phyloP scores from a whole-genome alignment of 768 basidiomycete genomes.

The Xerocomellus dryophilus region DNA sequence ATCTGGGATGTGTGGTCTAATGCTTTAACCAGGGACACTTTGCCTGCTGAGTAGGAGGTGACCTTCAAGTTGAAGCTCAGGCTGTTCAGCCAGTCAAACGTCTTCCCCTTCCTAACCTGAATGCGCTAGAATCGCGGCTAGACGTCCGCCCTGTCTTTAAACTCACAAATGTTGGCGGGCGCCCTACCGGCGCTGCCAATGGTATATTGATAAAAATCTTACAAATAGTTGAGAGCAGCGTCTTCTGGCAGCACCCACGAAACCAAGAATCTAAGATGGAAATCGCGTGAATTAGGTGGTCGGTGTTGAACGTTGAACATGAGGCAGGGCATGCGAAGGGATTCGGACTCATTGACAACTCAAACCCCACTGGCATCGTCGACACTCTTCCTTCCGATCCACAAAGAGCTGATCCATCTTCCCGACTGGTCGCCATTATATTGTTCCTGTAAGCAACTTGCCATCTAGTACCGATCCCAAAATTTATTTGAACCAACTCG shows the following conservation, averaged over 20 bases:
- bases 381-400: not conserved
- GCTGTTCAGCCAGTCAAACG: not conserved
- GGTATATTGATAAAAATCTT: not conserved
- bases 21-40: not conserved
- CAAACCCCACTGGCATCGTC: not conserved
- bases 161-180: not conserved
- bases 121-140: too few relatives aligned
- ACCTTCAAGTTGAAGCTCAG: too few relatives aligned
- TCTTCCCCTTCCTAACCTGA: not conserved
- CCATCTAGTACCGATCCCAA: not conserved
- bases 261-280: constrained; percentile 8
- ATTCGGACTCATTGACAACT: constrained; percentile 3
- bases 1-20: too few relatives aligned
- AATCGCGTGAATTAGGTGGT: constrained; percentile 10
- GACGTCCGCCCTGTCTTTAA: not conserved
- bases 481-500: not conserved
- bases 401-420: not conserved
- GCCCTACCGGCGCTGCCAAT: not conserved
- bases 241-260: not conserved
- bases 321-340: constrained; percentile 17
- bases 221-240: too few relatives aligned
- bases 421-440: not conserved
- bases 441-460: constrained; percentile 6
- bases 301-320: constrained; percentile 7
- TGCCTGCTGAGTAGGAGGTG: not conserved